Evolutionary conservation across 768 basidiomycete genomes (phyloP).

Genomic region (Cystofilobasidium capitatum): DNA sequence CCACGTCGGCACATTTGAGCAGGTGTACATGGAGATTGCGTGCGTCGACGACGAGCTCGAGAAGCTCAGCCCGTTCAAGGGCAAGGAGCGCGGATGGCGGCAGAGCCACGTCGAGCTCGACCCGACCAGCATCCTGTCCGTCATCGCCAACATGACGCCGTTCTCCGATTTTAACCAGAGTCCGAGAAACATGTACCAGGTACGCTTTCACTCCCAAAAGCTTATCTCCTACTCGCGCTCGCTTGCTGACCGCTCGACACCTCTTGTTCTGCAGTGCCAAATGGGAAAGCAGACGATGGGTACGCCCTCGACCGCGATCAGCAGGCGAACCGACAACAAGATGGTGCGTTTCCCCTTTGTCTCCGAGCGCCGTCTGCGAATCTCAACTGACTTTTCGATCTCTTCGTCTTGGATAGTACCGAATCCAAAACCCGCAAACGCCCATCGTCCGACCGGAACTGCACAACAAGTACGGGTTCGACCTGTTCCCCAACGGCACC

Average conservation of each 20-base stretch:
- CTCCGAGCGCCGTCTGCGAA: not conserved
- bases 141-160: constrained; percentile 92
- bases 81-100: constrained; percentile 29
- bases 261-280: constrained; percentile 41
- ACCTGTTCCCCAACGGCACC: constrained; percentile 94
- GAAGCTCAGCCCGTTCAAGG: constrained; percentile 36
- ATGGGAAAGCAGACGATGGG: constrained; percentile 99
- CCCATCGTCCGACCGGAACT: constrained; percentile 85
- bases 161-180: constrained; percentile 99
- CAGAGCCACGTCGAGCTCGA: constrained; percentile 80
- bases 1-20: constrained; percentile 91
- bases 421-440: constrained; percentile 86
- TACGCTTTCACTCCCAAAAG: not conserved
- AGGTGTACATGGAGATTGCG: constrained; percentile 98
- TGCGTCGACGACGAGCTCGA: constrained; percentile 76
- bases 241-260: not conserved
- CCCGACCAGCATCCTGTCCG: constrained; percentile 90
- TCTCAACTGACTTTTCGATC: not conserved
- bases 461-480: constrained; percentile 94
- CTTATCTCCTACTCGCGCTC: not conserved
- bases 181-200: constrained; percentile 46
- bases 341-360: constrained; percentile 42
- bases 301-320: constrained; percentile 82
- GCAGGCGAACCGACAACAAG: constrained; percentile 94
- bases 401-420: constrained; percentile 46